Evolutionary conservation across 352 stramenopile genomes (phyloP).

Genomic region (Phytophthora uliginosa): DNA sequence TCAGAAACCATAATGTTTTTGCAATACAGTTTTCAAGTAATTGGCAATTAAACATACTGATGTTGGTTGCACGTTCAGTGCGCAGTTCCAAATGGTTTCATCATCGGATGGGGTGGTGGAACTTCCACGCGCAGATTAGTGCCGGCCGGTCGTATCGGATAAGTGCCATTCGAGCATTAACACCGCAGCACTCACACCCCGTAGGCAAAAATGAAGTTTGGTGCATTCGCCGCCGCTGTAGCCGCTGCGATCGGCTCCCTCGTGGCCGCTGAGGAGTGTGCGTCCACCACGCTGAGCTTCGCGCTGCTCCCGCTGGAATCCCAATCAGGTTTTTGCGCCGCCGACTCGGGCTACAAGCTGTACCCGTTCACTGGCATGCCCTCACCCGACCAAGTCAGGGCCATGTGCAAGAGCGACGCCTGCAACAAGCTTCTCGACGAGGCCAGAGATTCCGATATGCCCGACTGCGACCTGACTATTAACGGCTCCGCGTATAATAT

Average conservation of each 20-base stretch:
- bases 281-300: constrained; percentile 38
- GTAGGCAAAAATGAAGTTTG: constrained; percentile 38
- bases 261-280: constrained; percentile 37
- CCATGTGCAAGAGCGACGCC: constrained; percentile 40
- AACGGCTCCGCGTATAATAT: constrained; percentile 46
- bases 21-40: constrained; percentile 7
- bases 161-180: constrained; percentile 24
- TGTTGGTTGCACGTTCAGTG: constrained; percentile 22
- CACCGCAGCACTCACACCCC: background rate
- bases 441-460: constrained; percentile 36
- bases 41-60: constrained; percentile 6
- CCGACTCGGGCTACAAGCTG: constrained; percentile 44
- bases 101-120: constrained; percentile 26
- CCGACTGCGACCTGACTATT: constrained; percentile 41
- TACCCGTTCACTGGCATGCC: constrained; percentile 49
- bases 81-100: constrained; percentile 27
- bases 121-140: constrained; percentile 17
- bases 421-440: constrained; percentile 41
- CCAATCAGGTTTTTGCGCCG: constrained; percentile 32
- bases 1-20: background rate
- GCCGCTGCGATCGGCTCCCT: constrained; percentile 27
- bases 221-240: constrained; percentile 15
- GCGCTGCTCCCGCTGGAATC: constrained; percentile 44
- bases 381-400: constrained; percentile 27
- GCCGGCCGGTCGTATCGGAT: background rate